These are phyloP conservation scores for Leccinum truebloodii DNA, from an alignment of 768 basidiomycete genomes.

Conservation along the genomic window DNA sequence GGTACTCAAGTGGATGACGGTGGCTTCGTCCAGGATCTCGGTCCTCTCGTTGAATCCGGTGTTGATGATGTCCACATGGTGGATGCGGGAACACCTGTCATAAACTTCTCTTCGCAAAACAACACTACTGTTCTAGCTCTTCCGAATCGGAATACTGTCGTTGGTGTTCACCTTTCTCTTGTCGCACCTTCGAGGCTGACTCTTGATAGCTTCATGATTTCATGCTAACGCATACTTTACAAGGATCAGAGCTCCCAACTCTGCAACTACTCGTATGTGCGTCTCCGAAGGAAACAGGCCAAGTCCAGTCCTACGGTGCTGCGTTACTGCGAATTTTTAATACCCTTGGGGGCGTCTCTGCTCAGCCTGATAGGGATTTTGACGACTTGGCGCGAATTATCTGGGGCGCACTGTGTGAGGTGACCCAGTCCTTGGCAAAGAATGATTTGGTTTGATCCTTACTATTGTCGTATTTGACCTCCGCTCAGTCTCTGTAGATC, in stretches of 20 bases:
- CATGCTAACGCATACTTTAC: constrained; percentile 56
- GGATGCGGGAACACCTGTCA: constrained; percentile 24
- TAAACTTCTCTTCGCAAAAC: constrained; percentile 27
- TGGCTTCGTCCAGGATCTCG: constrained; percentile 12
- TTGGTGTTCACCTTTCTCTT: constrained; percentile 30
- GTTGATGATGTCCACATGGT: constrained; percentile 39
- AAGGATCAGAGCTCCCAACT: constrained; percentile 41
- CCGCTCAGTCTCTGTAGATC: constrained; percentile 37
- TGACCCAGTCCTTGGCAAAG: constrained; percentile 39
- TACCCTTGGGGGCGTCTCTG: constrained; percentile 27
- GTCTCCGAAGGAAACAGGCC: constrained; percentile 26
- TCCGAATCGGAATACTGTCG: constrained; percentile 58
- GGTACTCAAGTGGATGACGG: constrained; percentile 15
- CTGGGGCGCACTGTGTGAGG: constrained; percentile 40
- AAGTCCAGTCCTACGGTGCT: constrained; percentile 39
- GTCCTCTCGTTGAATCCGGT: constrained; percentile 20
- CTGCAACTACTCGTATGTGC: constrained; percentile 54
- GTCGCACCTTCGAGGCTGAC: constrained; percentile 6
- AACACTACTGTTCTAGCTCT: constrained; percentile 37
- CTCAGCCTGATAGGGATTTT: constrained; percentile 23
- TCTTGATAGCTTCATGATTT: constrained; percentile 54
- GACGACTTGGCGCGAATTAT: constrained; percentile 25
- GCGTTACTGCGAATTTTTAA: constrained; percentile 42
- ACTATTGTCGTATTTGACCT: constrained; percentile 1
- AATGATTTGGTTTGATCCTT: constrained; percentile 42